Percentiles rank a stretch among this genome's conserved stretches.
phyloP scores from a whole-genome alignment of 2,329 filamentous ascomycete genomes.

The Leptoxyphium fumago region DNA sequence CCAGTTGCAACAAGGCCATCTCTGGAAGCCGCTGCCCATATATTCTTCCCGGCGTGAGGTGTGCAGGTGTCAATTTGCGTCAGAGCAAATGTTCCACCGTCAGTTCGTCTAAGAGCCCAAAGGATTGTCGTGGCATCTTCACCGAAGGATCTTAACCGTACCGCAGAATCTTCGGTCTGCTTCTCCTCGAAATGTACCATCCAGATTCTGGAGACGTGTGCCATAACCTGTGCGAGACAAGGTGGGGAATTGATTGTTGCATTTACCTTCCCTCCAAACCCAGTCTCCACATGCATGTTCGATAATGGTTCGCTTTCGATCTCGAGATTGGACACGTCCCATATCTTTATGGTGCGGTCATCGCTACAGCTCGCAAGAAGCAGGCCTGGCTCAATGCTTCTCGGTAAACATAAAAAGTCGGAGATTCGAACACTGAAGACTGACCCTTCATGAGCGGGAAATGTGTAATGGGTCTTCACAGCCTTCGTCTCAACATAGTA shows the following conservation, averaged over 20 bases:
- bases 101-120: not conserved
- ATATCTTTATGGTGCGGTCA: constrained; percentile 76
- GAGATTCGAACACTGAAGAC: constrained; percentile 84
- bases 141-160: constrained; percentile 46
- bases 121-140: constrained; percentile 45
- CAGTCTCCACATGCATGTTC: constrained; percentile 26
- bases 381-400: constrained; percentile 22
- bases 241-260: constrained; percentile 25
- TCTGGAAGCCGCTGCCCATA: constrained; percentile 55
- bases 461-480: constrained; percentile 38
- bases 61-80: constrained; percentile 41
- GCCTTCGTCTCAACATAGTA: constrained; percentile 29
- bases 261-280: constrained; percentile 24
- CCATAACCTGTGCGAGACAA: constrained; percentile 58
- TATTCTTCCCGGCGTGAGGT: constrained; percentile 73
- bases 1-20: constrained; percentile 44
- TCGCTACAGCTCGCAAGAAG: constrained; percentile 90
- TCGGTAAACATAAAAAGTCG: constrained; percentile 24
- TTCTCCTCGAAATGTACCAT: constrained; percentile 47
- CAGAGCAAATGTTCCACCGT: constrained; percentile 19
- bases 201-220: constrained; percentile 84
- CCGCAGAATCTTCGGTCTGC: not conserved
- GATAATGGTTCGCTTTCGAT: constrained; percentile 7
- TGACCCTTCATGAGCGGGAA: constrained; percentile 71
- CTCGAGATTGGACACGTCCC: constrained; percentile 56